A percentile compares a stretch with the other conserved stretches of the same genome.
Conservation (phyloP, 352 stramenopile genomes). For the Aphanomyces stellatus region DNA sequence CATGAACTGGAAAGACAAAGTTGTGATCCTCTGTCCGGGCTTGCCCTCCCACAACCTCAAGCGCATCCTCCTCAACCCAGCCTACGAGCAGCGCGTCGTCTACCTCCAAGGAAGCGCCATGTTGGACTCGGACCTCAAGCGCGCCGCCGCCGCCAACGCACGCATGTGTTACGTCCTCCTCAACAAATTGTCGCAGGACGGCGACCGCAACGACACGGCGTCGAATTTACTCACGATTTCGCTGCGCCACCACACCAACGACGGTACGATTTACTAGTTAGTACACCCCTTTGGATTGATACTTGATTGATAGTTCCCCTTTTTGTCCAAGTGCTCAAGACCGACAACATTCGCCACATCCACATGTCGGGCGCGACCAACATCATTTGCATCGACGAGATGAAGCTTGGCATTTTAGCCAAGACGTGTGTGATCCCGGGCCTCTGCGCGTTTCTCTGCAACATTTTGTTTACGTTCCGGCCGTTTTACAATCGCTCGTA, state of each 20-base stretch:
- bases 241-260: conserved; percentile 57
- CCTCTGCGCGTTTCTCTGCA: conserved; percentile 61
- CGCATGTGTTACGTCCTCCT: conserved; percentile 68
- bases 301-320: conserved; percentile 31
- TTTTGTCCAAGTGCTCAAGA: conserved; percentile 70
- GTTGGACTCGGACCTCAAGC: conserved; percentile 56
- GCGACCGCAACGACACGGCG: conserved; percentile 62
- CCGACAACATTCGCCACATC: conserved; percentile 60
- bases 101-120: conserved; percentile 78
- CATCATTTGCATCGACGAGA: conserved; percentile 67
- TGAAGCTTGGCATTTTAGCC: conserved; percentile 60
- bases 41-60: conserved; percentile 50
- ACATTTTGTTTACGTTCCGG: conserved; percentile 28
- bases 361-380: conserved; percentile 63
- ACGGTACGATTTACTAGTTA: conserved; percentile 28
- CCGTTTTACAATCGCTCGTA: neutral
- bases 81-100: conserved; percentile 66
- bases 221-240: conserved; percentile 69
- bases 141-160: conserved; percentile 38
- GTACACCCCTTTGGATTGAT: neutral
- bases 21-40: conserved; percentile 59
- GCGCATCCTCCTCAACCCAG: conserved; percentile 50
- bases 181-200: conserved; percentile 48
- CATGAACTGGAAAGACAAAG: conserved; percentile 43
- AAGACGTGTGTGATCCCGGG: conserved; percentile 67